phyloP scores from a whole-genome alignment of 192 early-diverging fungal species.

The Coemansia sp. region DNA sequence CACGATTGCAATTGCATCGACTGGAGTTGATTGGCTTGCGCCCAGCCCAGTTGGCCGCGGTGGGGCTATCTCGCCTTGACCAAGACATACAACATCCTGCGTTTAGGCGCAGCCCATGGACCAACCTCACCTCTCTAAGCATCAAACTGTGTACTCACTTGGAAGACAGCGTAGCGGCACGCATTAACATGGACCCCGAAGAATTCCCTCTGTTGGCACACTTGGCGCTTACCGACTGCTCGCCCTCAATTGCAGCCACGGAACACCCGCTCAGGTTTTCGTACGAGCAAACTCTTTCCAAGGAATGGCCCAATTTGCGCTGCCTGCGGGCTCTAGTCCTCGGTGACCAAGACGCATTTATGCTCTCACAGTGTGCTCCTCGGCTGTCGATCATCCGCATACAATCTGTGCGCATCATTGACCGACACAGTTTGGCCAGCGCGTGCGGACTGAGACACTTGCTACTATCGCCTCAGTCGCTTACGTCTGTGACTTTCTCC shows the following conservation, averaged over 20 bases:
- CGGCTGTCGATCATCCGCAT: constrained; percentile 13
- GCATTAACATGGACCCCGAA: constrained; percentile 16
- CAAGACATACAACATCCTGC: neutral
- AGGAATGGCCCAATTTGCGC: constrained; percentile 24
- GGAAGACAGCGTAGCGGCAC: neutral
- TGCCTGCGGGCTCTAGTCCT: constrained; percentile 18
- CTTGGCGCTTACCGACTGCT: constrained; percentile 23
- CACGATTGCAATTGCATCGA: constrained; percentile 11
- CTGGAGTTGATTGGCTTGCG: constrained; percentile 33
- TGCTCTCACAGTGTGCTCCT: constrained; percentile 18
- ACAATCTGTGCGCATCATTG: constrained; percentile 3
- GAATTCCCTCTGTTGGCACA: constrained; percentile 33
- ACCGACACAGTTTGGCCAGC: constrained; percentile 4
- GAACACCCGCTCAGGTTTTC: constrained; percentile 19
- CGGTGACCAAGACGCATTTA: constrained; percentile 14
- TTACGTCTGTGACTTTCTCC: constrained; percentile 7
- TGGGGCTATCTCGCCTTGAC: constrained; percentile 13
- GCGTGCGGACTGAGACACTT: constrained; percentile 24
- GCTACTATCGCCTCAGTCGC: constrained; percentile 18
- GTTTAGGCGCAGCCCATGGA: neutral
- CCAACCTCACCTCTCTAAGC: constrained; percentile 7
- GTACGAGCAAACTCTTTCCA: constrained; percentile 34
- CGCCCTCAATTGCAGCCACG: constrained; percentile 1
- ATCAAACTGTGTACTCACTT: constrained; percentile 15
- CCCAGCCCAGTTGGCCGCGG: constrained; percentile 21